These are phyloP conservation scores for Komagataella populi DNA, from an alignment of 805 yeast genomes.

Conservation along the genomic window DNA sequence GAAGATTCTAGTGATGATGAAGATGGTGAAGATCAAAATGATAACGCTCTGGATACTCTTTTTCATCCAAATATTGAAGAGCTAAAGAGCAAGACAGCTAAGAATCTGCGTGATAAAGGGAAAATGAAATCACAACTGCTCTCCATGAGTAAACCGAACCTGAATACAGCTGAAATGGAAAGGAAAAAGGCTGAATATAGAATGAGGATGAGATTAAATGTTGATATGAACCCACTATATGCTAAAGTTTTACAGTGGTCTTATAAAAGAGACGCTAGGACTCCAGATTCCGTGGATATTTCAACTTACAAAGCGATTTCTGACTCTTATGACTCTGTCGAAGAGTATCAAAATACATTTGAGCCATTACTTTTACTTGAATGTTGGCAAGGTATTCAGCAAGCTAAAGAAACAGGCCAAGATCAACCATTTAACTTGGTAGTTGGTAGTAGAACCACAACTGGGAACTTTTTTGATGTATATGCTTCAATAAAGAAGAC, in stretches of 20 bases:
- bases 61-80: background rate
- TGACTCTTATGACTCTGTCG: conserved; percentile 38
- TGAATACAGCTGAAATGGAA: conserved; percentile 16
- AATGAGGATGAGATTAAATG: conserved; percentile 69
- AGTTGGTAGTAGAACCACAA: conserved; percentile 70
- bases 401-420: conserved; percentile 50
- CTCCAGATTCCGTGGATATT: conserved; percentile 37
- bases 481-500: conserved; percentile 54
- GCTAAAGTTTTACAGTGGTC: conserved; percentile 64
- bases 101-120: background rate
- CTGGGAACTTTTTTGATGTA: conserved; percentile 81
- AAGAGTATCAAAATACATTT: conserved; percentile 56
- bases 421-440: conserved; percentile 50
- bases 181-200: conserved; percentile 53
- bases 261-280: conserved; percentile 38
- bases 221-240: conserved; percentile 68
- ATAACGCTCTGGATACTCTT: conserved; percentile 18
- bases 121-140: conserved; percentile 2
- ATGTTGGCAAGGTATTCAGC: conserved; percentile 84
- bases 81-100: background rate
- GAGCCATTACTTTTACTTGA: conserved; percentile 78
- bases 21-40: conserved; percentile 10
- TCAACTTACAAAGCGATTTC: conserved; percentile 31
- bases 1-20: conserved; percentile 10
- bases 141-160: background rate